phyloP scores from a whole-genome alignment of 768 basidiomycete genomes.

The Rhodosporidiobolus odoratus region DNA sequence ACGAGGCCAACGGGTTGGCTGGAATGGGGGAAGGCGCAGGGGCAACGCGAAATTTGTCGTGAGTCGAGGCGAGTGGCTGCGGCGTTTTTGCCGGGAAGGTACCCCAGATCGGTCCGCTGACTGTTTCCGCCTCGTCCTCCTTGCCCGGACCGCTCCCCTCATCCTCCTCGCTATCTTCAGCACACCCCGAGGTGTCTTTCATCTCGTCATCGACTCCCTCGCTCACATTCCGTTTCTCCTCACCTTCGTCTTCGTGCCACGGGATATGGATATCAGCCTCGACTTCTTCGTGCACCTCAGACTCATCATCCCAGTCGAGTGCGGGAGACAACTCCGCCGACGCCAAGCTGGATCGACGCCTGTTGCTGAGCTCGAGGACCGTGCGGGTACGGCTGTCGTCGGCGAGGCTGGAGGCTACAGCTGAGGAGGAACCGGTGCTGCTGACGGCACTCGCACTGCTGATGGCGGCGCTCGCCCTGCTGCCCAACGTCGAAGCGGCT shows the following conservation, averaged over 20 bases:
- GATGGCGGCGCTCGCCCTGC: background rate
- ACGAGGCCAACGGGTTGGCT: background rate
- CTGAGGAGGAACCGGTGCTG: background rate
- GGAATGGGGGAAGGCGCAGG: constrained; percentile 1
- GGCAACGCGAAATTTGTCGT: too few relatives aligned
- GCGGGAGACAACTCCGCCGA: background rate
- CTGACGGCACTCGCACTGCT: background rate
- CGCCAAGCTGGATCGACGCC: background rate
- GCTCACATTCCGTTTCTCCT: too few relatives aligned
- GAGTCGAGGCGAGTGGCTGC: background rate
- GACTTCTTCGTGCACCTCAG: too few relatives aligned
- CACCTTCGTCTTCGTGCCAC: background rate
- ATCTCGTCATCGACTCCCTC: too few relatives aligned
- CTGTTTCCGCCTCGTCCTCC: background rate
- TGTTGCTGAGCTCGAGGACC: background rate
- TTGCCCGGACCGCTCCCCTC: background rate
- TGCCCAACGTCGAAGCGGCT: background rate
- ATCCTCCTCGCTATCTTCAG: too few relatives aligned
- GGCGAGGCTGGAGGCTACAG: background rate
- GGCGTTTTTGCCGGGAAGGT: too few relatives aligned
- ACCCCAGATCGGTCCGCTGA: too few relatives aligned
- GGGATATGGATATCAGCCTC: background rate
- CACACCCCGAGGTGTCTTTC: too few relatives aligned
- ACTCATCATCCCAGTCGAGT: background rate
- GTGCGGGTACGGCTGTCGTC: background rate